These are phyloP conservation scores for Solanum sparsipilum DNA, from an alignment of 257 asterid genomes.

Conservation along the genomic window DNA sequence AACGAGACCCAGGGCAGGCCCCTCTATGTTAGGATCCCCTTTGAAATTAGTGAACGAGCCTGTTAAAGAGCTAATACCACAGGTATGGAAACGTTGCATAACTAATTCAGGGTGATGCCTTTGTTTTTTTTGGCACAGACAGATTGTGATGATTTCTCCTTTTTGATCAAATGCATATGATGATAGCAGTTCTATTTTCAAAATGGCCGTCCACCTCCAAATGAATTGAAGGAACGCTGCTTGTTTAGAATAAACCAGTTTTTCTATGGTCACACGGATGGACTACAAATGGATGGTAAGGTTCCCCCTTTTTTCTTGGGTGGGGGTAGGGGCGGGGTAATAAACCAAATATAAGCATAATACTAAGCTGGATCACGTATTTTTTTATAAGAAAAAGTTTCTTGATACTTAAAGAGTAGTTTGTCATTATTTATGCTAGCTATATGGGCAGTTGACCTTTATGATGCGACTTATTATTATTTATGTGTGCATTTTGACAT, in stretches of 20 bases:
- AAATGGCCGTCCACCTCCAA: conserved; percentile 86
- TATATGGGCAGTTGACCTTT: neutral
- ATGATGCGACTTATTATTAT: neutral
- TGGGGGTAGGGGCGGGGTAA: neutral
- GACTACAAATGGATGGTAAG: conserved; percentile 85
- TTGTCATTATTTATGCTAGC: neutral
- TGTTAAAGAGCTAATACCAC: conserved; percentile 86
- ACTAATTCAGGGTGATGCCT: neutral
- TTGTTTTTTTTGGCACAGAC: neutral
- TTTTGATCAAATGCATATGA: conserved; percentile 8
- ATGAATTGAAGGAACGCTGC: conserved; percentile 89
- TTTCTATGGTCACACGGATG: conserved; percentile 82
- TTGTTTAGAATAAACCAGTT: conserved; percentile 91
- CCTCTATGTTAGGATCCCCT: conserved; percentile 76
- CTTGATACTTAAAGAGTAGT: neutral
- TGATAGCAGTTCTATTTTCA: conserved; percentile 80
- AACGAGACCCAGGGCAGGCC: conserved; percentile 75
- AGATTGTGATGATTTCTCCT: neutral
- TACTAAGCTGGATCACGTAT: neutral
- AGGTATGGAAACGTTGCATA: conserved; percentile 36
- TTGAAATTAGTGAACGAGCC: conserved; percentile 79
- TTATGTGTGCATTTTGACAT: neutral
- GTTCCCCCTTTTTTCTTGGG: neutral
- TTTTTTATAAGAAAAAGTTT: neutral
- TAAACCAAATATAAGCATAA: neutral